These are phyloP conservation scores for Populus deltoides DNA, from an alignment of 345 rosid genomes.

Conservation along the genomic window DNA sequence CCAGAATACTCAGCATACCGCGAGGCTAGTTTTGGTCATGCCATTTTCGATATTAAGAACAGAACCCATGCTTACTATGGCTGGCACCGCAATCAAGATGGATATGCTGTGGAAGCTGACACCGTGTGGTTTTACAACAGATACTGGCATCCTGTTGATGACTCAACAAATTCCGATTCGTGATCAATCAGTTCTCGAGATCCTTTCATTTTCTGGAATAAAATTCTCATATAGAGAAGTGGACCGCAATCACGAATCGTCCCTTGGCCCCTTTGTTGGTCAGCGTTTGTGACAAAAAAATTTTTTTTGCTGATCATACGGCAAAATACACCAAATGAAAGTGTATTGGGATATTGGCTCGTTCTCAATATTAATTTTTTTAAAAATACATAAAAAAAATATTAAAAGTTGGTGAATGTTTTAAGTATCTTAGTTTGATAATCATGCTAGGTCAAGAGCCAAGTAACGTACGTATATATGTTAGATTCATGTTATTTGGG, in stretches of 20 bases:
- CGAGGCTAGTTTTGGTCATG: slow-evolving; percentile 94
- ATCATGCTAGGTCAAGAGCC: rapidly evolving
- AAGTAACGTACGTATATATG: no score
- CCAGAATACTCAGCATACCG: slow-evolving; percentile 85
- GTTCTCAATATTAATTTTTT: no score
- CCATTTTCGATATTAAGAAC: slow-evolving; percentile 74
- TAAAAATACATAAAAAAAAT: no score
- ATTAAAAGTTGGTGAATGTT: no score
- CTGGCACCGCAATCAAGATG: slow-evolving; percentile 92
- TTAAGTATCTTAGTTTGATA: rapidly evolving
- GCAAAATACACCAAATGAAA: not conserved
- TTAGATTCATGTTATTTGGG: no score
- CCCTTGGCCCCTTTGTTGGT: not conserved
- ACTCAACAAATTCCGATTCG: slow-evolving; percentile 31
- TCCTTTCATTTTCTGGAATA: not conserved
- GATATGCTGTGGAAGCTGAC: slow-evolving; percentile 75
- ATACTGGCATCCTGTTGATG: slow-evolving; percentile 59
- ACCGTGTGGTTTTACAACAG: slow-evolving; percentile 78
- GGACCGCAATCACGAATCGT: not conserved
- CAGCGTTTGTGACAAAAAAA: not conserved
- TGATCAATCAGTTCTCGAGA: not conserved
- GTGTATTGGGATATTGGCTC: not conserved
- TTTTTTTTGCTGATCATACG: not conserved
- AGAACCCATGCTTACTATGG: slow-evolving; percentile 69
- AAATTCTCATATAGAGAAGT: not conserved